Conservation (phyloP, 139 green algal species). For the Edaphochlamys debaryana region DNA sequence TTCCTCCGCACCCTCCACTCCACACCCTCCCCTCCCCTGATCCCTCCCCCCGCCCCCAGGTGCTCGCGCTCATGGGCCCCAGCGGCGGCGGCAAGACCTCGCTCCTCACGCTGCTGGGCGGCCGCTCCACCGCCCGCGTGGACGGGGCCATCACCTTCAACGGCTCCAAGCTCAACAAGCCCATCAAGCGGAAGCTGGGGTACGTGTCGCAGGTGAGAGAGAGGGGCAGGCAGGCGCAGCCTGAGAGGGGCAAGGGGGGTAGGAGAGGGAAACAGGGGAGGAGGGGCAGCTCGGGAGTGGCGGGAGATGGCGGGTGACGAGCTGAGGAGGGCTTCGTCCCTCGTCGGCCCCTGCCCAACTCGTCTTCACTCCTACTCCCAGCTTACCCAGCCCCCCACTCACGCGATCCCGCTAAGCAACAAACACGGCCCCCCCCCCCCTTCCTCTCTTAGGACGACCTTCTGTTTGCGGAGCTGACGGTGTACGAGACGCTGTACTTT, state of each 20-base stretch:
- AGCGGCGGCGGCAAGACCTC: conserved; percentile 83
- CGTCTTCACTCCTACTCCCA: no score
- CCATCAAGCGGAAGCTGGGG: conserved; percentile 70
- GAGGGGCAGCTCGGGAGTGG: no score
- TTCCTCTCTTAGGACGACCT: conserved; percentile 97
- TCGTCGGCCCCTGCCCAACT: no score
- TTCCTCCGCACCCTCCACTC: neutral
- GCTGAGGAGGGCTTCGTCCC: no score
- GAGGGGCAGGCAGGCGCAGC: no score
- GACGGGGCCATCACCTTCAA: conserved; percentile 79
- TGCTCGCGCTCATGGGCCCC: conserved; percentile 68
- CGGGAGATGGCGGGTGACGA: no score
- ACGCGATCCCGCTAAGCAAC: no score
- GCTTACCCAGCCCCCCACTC: no score
- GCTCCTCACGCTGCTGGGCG: conserved; percentile 78
- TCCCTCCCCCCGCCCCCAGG: neutral
- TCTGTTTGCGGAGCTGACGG: conserved; percentile 82
- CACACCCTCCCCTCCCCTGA: neutral
- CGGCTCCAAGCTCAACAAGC: conserved; percentile 71
- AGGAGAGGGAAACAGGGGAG: no score
- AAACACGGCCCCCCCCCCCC: no score
- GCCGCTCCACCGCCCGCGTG: conserved; percentile 55
- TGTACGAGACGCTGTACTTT: conserved; percentile 86
- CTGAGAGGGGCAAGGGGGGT: no score
- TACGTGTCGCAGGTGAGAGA: conserved; percentile 70